Percentiles rank a stretch among this genome's conserved stretches.
Evolutionary conservation across 2,329 filamentous ascomycete genomes (phyloP).

Genomic region (Arthrinium phaeospermum): DNA sequence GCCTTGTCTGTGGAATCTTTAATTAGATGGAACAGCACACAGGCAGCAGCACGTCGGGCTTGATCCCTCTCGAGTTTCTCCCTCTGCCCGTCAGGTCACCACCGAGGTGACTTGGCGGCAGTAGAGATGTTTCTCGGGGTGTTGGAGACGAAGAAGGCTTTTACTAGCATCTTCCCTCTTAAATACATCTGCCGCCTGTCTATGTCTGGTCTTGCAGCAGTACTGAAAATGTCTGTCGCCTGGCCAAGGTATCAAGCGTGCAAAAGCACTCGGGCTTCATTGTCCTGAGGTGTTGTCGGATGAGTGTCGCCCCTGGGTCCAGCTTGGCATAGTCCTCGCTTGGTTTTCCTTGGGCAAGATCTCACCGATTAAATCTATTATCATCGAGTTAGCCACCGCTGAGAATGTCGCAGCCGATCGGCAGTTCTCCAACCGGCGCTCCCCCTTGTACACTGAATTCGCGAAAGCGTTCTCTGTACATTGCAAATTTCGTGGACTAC

Average conservation of each 20-base stretch:
- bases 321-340: neutral
- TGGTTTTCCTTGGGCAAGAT: conserved; percentile 28
- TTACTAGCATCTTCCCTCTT: conserved; percentile 65
- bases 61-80: conserved; percentile 73
- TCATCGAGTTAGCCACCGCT: conserved; percentile 82
- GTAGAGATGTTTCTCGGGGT: conserved; percentile 70
- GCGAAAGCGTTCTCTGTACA: conserved; percentile 18
- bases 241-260: conserved; percentile 48
- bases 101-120: conserved; percentile 51
- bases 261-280: conserved; percentile 48
- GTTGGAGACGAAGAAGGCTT: conserved; percentile 74
- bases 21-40: neutral
- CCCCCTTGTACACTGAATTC: conserved; percentile 36
- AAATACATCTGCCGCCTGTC: conserved; percentile 74
- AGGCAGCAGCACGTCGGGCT: conserved; percentile 66
- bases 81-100: conserved; percentile 57
- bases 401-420: conserved; percentile 90
- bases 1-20: conserved; percentile 23
- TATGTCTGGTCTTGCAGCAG: neutral
- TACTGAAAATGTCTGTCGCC: conserved; percentile 6
- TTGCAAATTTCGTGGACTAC: conserved; percentile 57
- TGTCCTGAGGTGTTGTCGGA: conserved; percentile 74
- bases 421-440: conserved; percentile 93
- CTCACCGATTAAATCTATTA: conserved; percentile 82
- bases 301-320: conserved; percentile 58